Percentiles rank a stretch among this genome's conserved stretches.
Evolutionary conservation across 192 early-diverging fungal genomes (phyloP).

Genomic region (Haplosporangium gracile): DNA sequence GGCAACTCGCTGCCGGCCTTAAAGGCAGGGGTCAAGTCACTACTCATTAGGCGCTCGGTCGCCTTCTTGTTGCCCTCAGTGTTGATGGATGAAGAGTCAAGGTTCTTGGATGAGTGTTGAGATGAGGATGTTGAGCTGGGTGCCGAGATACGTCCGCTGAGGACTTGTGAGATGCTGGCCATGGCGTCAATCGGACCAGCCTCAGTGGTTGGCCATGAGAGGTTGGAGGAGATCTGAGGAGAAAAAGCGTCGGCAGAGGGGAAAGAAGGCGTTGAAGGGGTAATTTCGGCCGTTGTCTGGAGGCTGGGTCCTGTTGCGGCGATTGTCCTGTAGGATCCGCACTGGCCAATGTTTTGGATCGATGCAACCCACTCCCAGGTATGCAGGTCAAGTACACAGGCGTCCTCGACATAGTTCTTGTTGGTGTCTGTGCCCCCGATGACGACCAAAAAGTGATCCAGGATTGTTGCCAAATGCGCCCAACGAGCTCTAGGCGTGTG

Average conservation of each 20-base stretch:
- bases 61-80: slow-evolving; percentile 18
- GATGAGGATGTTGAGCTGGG: slow-evolving; percentile 43
- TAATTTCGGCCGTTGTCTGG: slow-evolving; percentile 5
- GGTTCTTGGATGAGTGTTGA: background rate
- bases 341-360: slow-evolving; percentile 43
- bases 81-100: background rate
- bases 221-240: slow-evolving; percentile 32
- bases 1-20: slow-evolving; percentile 35
- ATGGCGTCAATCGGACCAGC: slow-evolving; percentile 38
- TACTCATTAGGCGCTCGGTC: slow-evolving; percentile 27
- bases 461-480: slow-evolving; percentile 47
- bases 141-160: slow-evolving; percentile 45
- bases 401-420: slow-evolving; percentile 49
- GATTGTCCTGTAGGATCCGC: slow-evolving; percentile 48
- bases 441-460: slow-evolving; percentile 41
- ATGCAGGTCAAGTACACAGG: slow-evolving; percentile 45
- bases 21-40: slow-evolving; percentile 44
- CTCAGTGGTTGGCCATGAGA: slow-evolving; percentile 39
- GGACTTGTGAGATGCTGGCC: slow-evolving; percentile 40
- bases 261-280: slow-evolving; percentile 41
- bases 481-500: slow-evolving; percentile 49
- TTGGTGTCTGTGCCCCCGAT: slow-evolving; percentile 51
- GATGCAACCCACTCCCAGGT: slow-evolving; percentile 58
- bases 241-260: slow-evolving; percentile 31
- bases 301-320: slow-evolving; percentile 42